Evolutionary conservation across 176 grass and related monocot species (phyloP).

Genomic region (Urochloa ruziziensis): DNA sequence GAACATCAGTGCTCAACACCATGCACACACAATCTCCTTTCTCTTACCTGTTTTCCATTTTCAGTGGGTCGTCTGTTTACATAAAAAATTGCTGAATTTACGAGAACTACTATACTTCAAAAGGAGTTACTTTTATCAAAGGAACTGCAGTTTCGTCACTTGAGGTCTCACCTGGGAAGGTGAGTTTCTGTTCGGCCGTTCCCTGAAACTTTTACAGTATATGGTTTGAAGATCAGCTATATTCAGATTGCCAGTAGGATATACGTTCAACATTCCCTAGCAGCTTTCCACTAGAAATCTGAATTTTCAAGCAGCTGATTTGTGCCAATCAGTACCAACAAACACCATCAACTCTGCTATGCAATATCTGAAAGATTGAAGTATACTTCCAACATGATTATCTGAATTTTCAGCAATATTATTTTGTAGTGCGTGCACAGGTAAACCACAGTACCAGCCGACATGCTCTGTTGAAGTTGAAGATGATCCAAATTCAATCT

Average conservation of each 20-base stretch:
- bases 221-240: background rate
- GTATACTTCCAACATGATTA: background rate
- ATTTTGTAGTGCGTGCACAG: no score
- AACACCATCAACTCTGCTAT: background rate
- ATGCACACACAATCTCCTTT: background rate
- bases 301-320: background rate
- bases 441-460: no score
- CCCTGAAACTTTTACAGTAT: background rate
- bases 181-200: background rate
- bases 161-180: slow-evolving; percentile 58
- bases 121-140: slow-evolving; percentile 78
- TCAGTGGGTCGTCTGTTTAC: slow-evolving; percentile 82
- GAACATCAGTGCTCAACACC: background rate
- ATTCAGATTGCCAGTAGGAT: background rate
- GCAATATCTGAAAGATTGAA: background rate
- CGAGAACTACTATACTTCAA: slow-evolving; percentile 68
- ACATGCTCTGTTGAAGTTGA: no score
- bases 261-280: background rate
- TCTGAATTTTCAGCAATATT: no score
- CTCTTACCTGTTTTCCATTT: background rate
- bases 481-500: no score
- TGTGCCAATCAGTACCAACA: background rate
- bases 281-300: background rate
- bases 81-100: slow-evolving; percentile 69
- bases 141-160: slow-evolving; percentile 61